Conservation (phyloP, 2,329 filamentous ascomycete species). For the Penicillium sp. region DNA sequence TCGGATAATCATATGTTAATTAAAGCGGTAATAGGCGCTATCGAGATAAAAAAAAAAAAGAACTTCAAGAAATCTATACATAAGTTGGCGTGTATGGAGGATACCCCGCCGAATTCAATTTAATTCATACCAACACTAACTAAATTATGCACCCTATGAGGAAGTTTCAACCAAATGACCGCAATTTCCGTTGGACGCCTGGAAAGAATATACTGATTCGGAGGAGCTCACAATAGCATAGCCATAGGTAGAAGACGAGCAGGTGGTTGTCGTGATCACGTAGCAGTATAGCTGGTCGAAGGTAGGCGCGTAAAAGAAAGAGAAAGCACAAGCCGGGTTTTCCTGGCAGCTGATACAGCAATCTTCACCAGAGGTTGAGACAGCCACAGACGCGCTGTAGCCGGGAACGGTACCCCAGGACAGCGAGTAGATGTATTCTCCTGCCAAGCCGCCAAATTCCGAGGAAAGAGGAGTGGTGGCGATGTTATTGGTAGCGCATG, state of each 20-base stretch:
- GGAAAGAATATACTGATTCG: not conserved
- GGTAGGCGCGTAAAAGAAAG: not conserved
- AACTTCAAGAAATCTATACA: too few species aligned
- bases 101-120: not conserved
- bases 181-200: not conserved
- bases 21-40: too few species aligned
- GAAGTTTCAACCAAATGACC: not conserved
- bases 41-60: too few species aligned
- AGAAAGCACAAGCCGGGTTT: not conserved
- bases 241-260: not conserved
- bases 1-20: too few species aligned
- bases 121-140: not conserved
- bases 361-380: not conserved
- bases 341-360: not conserved
- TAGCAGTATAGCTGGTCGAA: not conserved
- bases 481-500: constrained; percentile 10
- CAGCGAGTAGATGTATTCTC: not conserved
- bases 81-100: not conserved
- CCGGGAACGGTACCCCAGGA: not conserved
- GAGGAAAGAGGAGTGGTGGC: constrained; percentile 4
- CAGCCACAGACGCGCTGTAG: not conserved
- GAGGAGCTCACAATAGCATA: not conserved
- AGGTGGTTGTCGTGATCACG: not conserved
- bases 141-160: not conserved
- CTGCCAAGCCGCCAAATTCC: constrained; percentile 1